Evolutionary conservation across 345 rosid genomes (phyloP).

Genomic region (Syzygium aromaticum): DNA sequence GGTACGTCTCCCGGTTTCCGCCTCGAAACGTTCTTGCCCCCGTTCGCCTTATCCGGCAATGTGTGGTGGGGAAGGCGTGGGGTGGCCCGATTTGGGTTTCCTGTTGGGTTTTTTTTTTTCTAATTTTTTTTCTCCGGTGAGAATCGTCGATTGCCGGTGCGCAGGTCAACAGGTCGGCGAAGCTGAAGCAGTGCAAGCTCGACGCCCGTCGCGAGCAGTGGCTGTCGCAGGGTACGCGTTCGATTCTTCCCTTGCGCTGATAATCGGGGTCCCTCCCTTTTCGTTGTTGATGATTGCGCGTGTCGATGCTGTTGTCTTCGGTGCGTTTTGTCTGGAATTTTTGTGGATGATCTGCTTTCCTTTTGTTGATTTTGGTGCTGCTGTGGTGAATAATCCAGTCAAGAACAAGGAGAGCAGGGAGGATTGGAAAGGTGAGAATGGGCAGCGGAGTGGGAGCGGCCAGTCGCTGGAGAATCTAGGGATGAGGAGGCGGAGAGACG

Average conservation of each 20-base stretch:
- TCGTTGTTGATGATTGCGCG: not conserved
- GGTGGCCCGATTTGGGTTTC: not conserved
- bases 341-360: not conserved
- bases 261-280: not conserved
- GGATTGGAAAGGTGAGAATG: conserved; percentile 16
- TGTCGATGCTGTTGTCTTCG: not conserved
- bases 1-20: conserved; percentile 16
- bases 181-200: conserved; percentile 90
- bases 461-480: conserved; percentile 31
- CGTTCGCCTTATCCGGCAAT: not conserved
- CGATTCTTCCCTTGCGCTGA: not conserved
- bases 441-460: conserved; percentile 18
- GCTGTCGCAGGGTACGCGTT: conserved; percentile 73
- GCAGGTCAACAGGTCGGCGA: conserved; percentile 76
- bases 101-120: not conserved
- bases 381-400: conserved; percentile 8
- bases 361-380: not conserved
- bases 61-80: not conserved
- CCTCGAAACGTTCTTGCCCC: not conserved
- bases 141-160: not conserved
- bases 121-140: not conserved
- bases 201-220: conserved; percentile 98
- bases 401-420: conserved; percentile 47
- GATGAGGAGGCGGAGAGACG: conserved; percentile 6
- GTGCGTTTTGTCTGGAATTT: not conserved